phyloP scores from a whole-genome alignment of 176 grass and related monocot genomes.

The Hordeum vulgare region DNA sequence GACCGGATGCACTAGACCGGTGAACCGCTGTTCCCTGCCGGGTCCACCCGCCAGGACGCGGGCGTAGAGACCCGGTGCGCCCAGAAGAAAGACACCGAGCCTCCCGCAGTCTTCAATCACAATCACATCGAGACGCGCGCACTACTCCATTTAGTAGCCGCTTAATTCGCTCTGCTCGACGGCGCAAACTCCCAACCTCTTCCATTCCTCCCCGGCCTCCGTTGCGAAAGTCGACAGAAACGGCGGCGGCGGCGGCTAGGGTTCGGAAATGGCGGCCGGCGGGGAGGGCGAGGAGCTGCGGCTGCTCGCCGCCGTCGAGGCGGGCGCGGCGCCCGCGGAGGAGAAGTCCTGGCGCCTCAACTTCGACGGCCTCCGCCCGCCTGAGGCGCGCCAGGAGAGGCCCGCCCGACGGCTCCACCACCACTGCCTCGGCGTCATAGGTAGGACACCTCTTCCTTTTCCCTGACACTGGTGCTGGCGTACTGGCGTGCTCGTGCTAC shows the following conservation, averaged over 20 bases:
- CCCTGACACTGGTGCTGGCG: background rate
- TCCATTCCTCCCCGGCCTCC: no score
- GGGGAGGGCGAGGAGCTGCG: slow-evolving; percentile 40
- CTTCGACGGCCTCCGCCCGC: slow-evolving; percentile 48
- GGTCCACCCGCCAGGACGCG: background rate
- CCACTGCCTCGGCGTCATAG: slow-evolving; percentile 69
- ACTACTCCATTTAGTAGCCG: background rate
- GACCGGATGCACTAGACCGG: background rate
- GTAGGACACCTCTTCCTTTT: slow-evolving; percentile 26
- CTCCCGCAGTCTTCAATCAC: slow-evolving; percentile 1
- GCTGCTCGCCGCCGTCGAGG: slow-evolving; percentile 41
- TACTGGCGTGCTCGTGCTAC: no score
- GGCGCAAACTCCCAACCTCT: background rate
- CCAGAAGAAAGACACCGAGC: background rate
- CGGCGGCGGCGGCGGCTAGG: background rate
- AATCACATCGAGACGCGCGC: background rate
- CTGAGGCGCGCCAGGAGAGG: slow-evolving; percentile 47
- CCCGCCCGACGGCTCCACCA: slow-evolving; percentile 48
- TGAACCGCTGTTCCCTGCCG: background rate
- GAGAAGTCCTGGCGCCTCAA: slow-evolving; percentile 55
- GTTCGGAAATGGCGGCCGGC: slow-evolving; percentile 20
- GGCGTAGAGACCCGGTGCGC: slow-evolving; percentile 4
- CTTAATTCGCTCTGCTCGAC: background rate
- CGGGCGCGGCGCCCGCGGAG: background rate
- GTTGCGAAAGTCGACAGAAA: no score